Conservation (phyloP, 2,329 filamentous ascomycete species). For the Colletotrichum tanaceti region DNA sequence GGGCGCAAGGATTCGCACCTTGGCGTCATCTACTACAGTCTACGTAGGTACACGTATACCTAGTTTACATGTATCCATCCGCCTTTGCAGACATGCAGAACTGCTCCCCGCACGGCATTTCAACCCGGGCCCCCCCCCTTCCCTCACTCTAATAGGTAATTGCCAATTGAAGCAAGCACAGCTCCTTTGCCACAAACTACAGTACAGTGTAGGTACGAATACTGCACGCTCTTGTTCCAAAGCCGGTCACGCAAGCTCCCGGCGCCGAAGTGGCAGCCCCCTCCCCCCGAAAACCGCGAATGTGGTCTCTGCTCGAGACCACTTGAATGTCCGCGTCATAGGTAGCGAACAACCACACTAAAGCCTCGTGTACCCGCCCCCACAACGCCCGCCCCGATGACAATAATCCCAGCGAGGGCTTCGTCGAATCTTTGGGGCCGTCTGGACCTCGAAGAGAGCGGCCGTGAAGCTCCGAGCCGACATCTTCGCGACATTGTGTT, state of each 20-base stretch:
- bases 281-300: conserved; percentile 10
- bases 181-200: not conserved
- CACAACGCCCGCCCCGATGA: not conserved
- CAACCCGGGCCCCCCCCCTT: not conserved
- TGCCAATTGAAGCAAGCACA: not conserved
- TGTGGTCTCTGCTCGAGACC: conserved; percentile 2
- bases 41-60: too few species aligned
- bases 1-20: conserved; percentile 9
- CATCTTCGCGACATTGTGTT: not conserved
- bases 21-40: not conserved
- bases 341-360: conserved; percentile 2
- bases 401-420: not conserved
- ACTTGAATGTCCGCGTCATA: conserved; percentile 35
- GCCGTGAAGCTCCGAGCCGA: not conserved
- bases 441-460: not conserved
- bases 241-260: conserved; percentile 36
- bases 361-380: not conserved
- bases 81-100: not conserved
- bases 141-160: not conserved
- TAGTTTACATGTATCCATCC: too few species aligned
- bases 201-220: too few species aligned
- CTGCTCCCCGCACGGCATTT: conserved; percentile 36
- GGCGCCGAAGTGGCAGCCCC: conserved; percentile 14
- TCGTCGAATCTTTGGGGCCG: not conserved
- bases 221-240: conserved; percentile 10